These are phyloP conservation scores for Podaxis mareebaensis DNA, from an alignment of 768 basidiomycete species.

Conservation along the genomic window DNA sequence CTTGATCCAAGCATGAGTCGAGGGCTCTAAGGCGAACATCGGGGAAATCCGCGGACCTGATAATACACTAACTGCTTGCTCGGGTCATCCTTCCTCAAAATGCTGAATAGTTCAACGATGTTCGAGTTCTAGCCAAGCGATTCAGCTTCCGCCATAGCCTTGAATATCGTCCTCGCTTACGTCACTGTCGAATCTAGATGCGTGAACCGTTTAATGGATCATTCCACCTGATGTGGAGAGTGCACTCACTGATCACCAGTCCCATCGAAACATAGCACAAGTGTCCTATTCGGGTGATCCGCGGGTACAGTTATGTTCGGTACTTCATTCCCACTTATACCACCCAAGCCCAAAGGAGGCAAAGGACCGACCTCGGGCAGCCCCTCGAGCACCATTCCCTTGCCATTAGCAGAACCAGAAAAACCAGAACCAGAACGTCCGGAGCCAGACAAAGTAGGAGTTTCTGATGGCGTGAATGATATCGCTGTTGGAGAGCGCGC, in stretches of 20 bases:
- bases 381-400: not conserved
- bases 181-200: slow-evolving; percentile 23
- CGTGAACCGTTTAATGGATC: not conserved
- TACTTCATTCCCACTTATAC: not conserved
- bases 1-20: slow-evolving; percentile 23
- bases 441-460: not conserved
- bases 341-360: not conserved
- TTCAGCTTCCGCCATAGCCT: not conserved
- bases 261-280: slow-evolving; percentile 66
- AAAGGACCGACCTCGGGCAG: not conserved
- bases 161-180: slow-evolving; percentile 10
- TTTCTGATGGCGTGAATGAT: slow-evolving; percentile 6
- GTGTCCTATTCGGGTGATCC: slow-evolving; percentile 23
- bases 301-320: slow-evolving; percentile 15
- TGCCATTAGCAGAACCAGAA: too few relatives aligned
- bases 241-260: slow-evolving; percentile 42
- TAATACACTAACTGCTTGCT: slow-evolving; percentile 38
- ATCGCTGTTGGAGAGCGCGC: not conserved
- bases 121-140: slow-evolving; percentile 36
- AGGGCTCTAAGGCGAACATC: not conserved
- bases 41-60: slow-evolving; percentile 24
- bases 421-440: not conserved
- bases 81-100: slow-evolving; percentile 36
- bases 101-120: slow-evolving; percentile 36
- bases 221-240: not conserved